phyloP scores from a whole-genome alignment of 805 yeast species.

The Suhomyces sp. region DNA sequence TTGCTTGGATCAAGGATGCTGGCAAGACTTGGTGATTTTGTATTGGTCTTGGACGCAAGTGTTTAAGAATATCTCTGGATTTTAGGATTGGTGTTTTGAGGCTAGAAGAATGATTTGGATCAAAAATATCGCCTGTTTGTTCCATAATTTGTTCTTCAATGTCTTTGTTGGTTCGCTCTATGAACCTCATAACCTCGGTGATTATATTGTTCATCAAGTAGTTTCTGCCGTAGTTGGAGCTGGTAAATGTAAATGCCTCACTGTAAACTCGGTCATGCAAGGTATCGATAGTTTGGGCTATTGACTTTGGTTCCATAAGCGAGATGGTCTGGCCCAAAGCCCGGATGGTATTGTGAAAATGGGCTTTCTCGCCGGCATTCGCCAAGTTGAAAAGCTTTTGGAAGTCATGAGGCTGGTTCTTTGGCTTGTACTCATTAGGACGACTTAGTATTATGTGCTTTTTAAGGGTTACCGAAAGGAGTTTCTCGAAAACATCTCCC shows the following conservation, averaged over 20 bases:
- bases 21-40: constrained; percentile 1
- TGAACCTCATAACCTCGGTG: constrained; percentile 18
- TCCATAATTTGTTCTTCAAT: not conserved
- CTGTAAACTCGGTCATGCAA: constrained; percentile 8
- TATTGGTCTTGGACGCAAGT: constrained; percentile 6
- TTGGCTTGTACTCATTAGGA: not conserved
- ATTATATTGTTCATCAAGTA: constrained; percentile 20
- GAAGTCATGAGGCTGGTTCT: constrained; percentile 9
- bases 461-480: constrained; percentile 12
- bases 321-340: constrained; percentile 31
- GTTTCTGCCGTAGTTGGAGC: constrained; percentile 11
- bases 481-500: constrained; percentile 10
- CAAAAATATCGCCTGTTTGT: not conserved
- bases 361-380: constrained; percentile 16
- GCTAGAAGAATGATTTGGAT: not conserved
- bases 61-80: constrained; percentile 18
- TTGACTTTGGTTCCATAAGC: constrained; percentile 14
- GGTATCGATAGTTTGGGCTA: constrained; percentile 15
- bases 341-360: constrained; percentile 24
- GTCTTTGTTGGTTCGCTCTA: constrained; percentile 6
- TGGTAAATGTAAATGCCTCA: constrained; percentile 8
- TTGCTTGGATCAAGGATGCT: constrained; percentile 12
- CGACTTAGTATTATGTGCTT: constrained; percentile 4
- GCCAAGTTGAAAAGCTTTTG: constrained; percentile 13
- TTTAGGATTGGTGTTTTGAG: constrained; percentile 10